Percentiles rank a stretch among this genome's conserved stretches.
phyloP scores from a whole-genome alignment of 192 early-diverging fungal genomes.

The Phycomyces nitens region DNA sequence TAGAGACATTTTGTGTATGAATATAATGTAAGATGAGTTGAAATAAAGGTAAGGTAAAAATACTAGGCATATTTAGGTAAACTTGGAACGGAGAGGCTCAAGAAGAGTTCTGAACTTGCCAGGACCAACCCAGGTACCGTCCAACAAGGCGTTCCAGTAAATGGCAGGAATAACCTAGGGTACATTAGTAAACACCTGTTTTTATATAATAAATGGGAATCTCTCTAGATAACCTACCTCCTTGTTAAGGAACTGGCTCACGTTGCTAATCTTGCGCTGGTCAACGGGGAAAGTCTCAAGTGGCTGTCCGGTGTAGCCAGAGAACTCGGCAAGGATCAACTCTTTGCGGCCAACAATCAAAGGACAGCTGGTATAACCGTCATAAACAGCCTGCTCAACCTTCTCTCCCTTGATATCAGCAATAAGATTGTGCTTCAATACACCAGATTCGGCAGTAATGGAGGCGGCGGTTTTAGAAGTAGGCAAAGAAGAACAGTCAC shows the following conservation, averaged over 20 bases:
- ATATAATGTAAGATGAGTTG: conserved; percentile 4
- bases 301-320: conserved; percentile 66
- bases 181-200: conserved; percentile 7
- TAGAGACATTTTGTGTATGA: conserved; percentile 10
- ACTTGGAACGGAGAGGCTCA: conserved; percentile 29
- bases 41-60: neutral
- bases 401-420: conserved; percentile 51
- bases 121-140: conserved; percentile 78
- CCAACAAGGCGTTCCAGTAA: conserved; percentile 81
- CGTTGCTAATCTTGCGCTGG: conserved; percentile 67
- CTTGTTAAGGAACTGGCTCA: conserved; percentile 71
- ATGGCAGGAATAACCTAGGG: conserved; percentile 68
- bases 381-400: conserved; percentile 56
- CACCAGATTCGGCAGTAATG: conserved; percentile 74
- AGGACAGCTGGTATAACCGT: conserved; percentile 84
- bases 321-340: conserved; percentile 85
- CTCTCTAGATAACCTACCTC: conserved; percentile 40
- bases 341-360: conserved; percentile 77
- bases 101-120: conserved; percentile 54
- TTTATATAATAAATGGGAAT: neutral
- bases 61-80: too few species aligned
- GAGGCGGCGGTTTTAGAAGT: conserved; percentile 91
- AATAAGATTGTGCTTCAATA: conserved; percentile 73
- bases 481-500: conserved; percentile 80
- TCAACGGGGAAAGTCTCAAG: conserved; percentile 83